These are phyloP conservation scores for Stagonosporopsis rhizophila DNA, from an alignment of 2,329 filamentous ascomycete species.

Conservation along the genomic window DNA sequence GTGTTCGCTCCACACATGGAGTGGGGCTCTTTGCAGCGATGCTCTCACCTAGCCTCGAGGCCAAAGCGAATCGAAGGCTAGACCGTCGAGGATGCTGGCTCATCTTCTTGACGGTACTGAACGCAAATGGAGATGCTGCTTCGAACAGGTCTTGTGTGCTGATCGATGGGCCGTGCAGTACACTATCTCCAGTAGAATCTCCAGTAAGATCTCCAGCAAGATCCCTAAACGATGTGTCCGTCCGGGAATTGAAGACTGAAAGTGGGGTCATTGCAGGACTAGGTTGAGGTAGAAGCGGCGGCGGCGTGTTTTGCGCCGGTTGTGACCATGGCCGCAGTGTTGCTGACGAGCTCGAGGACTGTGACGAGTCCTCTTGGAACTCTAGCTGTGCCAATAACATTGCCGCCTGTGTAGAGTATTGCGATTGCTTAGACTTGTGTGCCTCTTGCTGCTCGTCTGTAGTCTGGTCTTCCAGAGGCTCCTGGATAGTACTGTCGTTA, in stretches of 20 bases:
- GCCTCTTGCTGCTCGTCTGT: slow-evolving; percentile 12
- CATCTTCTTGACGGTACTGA: slow-evolving; percentile 53
- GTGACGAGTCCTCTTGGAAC: slow-evolving; percentile 39
- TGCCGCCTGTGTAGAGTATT: slow-evolving; percentile 47
- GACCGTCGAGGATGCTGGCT: slow-evolving; percentile 24
- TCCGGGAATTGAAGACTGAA: slow-evolving; percentile 32
- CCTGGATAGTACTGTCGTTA: not conserved
- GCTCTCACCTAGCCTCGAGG: slow-evolving; percentile 21
- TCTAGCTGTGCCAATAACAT: slow-evolving; percentile 44
- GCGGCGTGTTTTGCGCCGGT: slow-evolving; percentile 26
- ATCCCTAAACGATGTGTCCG: slow-evolving; percentile 10
- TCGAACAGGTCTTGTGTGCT: slow-evolving; percentile 56
- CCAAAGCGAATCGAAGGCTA: slow-evolving; percentile 33
- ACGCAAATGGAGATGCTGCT: slow-evolving; percentile 50
- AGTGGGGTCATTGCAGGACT: slow-evolving; percentile 42
- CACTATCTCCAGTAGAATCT: slow-evolving; percentile 7
- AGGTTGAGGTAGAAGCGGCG: slow-evolving; percentile 16
- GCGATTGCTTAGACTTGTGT: slow-evolving; percentile 26
- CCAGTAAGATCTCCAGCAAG: slow-evolving; percentile 1
- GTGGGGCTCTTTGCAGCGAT: slow-evolving; percentile 31
- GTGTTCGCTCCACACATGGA: slow-evolving; percentile 29
- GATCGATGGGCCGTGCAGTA: slow-evolving; percentile 28
- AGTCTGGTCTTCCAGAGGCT: slow-evolving; percentile 1
- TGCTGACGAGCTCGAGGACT: slow-evolving; percentile 24
- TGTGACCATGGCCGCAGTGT: slow-evolving; percentile 29